Base-by-base conservation (phyloP, 2,329 filamentous ascomycete species). In the Phialocephala sp. region DNA sequence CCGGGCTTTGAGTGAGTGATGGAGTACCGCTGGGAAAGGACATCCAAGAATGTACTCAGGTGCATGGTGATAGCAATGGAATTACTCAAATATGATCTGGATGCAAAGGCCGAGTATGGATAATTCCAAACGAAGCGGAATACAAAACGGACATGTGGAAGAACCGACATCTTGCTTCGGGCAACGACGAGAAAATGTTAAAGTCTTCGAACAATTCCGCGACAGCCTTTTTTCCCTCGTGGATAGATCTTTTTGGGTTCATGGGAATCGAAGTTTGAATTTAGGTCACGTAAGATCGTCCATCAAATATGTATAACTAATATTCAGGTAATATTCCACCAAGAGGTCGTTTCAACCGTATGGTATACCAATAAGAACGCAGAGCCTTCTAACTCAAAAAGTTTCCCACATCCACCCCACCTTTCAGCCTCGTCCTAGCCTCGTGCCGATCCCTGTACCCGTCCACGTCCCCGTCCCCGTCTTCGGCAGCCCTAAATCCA, bases 381-480 rank as follows among this genome's bases (percentile, higher is more conserved):
- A 41, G 15, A 5, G 15, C 15, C 37, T 18, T 41, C 37, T 41
- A 41, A 8, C 43, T 20, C 43, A 9, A 47, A 22, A 47, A 8
- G 15, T 47, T 9, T 20, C 14, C 37, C 37, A 32, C 27, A 32
- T 32, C 3, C 6, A 32, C 50, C 55, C 55, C 36, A 57, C 55
- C 18, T 37, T 57, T 41, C 55, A 57, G 55, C 55, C 55, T 57
- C 24, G 35, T 18, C 35, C 22, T 32, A 32, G 52, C 52, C 52
- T 37, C 55, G 36, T 39, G 55, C 32, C n/a, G 55, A 57, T 39
- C 50, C 50, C 22, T 54, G 50, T 32, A 57, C 4, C 32, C 4
- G 55, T 27, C 24, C 55, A 8, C 52, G 8, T 37, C 50, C 50
- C 22, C 32, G 50, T 32, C 39, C 4, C 32, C 4, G 55, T 27